Evolutionary conservation across 768 basidiomycete genomes (phyloP).

Genomic region (Macrocybe gigantea): DNA sequence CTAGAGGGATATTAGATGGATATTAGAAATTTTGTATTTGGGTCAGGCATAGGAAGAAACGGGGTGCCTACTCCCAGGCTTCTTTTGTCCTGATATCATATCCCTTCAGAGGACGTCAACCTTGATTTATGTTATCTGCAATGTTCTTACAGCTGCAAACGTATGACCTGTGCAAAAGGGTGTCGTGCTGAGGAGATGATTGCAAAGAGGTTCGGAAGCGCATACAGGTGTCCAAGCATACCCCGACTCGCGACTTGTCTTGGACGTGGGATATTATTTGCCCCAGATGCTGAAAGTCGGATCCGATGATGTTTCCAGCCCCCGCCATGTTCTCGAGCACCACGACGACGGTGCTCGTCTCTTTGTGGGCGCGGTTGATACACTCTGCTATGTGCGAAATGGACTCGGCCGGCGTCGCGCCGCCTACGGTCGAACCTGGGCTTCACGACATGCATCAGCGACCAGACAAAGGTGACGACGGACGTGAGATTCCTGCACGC

Average conservation of each 20-base stretch:
- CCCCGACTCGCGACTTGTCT: constrained; percentile 70
- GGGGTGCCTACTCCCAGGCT: constrained; percentile 51
- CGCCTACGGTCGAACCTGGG: constrained; percentile 81
- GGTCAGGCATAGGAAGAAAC: too few relatives aligned
- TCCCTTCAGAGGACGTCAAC: constrained; percentile 36
- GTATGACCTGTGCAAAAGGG: constrained; percentile 51
- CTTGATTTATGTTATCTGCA: neutral
- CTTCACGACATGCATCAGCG: constrained; percentile 18
- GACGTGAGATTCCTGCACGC: constrained; percentile 18
- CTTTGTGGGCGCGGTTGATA: constrained; percentile 67
- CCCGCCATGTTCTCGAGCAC: constrained; percentile 91
- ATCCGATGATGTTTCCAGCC: constrained; percentile 72
- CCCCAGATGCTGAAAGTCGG: constrained; percentile 60
- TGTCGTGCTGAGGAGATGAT: neutral
- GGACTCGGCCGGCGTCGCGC: constrained; percentile 52
- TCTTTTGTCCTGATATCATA: constrained; percentile 74
- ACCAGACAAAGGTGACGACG: neutral
- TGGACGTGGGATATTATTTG: constrained; percentile 65
- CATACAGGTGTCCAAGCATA: constrained; percentile 83
- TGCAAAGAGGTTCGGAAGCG: neutral
- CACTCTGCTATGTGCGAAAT: constrained; percentile 62
- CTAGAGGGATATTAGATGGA: neutral
- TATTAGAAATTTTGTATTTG: too few relatives aligned
- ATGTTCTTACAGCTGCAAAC: constrained; percentile 61
- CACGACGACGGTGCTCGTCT: constrained; percentile 48